Percentiles rank a stretch among this genome's conserved stretches.
Conservation (phyloP, 768 basidiomycete genomes). For the Exidia glandulosa region DNA sequence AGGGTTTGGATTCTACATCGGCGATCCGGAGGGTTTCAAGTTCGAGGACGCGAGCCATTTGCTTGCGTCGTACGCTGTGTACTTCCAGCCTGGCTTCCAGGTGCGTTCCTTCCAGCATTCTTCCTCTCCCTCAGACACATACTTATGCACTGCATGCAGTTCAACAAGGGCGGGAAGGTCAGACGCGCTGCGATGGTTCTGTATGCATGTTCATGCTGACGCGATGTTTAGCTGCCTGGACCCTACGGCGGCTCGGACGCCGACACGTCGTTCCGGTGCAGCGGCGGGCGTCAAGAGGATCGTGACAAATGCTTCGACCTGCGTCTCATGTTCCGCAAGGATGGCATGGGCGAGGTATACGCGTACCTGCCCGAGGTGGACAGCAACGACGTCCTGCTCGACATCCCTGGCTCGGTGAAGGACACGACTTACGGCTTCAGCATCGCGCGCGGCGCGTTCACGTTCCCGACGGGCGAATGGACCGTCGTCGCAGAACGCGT, state of each 20-base stretch:
- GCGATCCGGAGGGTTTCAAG: constrained; percentile 40
- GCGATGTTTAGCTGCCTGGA: constrained; percentile 41
- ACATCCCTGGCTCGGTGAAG: constrained; percentile 39
- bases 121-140: too few relatives aligned
- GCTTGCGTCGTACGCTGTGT: constrained; percentile 50
- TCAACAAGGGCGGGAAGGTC: constrained; percentile 60
- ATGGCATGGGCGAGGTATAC: constrained; percentile 56
- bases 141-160: too few relatives aligned
- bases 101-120: too few relatives aligned
- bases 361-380: constrained; percentile 50
- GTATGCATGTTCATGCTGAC: not conserved
- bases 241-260: constrained; percentile 35
- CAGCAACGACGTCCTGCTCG: constrained; percentile 39
- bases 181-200: constrained; percentile 34
- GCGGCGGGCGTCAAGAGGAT: constrained; percentile 49
- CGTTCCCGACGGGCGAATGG: constrained; percentile 53
- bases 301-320: constrained; percentile 52
- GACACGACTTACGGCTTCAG: constrained; percentile 57
- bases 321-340: constrained; percentile 33
- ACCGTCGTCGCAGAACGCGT: constrained; percentile 58
- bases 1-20: constrained; percentile 60
- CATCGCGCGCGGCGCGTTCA: constrained; percentile 59
- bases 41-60: constrained; percentile 48
- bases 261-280: constrained; percentile 40
- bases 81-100: constrained; percentile 50